phyloP scores from a whole-genome alignment of 495 filamentous ascomycete species.

The Lasiosphaeriaceae sp. region DNA sequence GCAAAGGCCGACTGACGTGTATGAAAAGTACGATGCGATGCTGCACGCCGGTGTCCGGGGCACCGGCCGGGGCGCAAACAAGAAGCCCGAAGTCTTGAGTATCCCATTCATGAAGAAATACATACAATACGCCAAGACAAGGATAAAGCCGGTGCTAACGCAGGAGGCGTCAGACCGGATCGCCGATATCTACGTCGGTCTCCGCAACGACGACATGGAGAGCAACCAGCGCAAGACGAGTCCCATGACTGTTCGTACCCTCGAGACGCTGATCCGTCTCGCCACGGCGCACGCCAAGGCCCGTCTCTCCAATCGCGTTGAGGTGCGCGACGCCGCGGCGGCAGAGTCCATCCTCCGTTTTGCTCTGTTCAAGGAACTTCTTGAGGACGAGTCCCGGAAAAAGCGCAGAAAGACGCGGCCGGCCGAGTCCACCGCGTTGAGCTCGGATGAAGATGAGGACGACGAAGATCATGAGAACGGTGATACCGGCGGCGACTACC shows the following conservation, averaged over 20 bases:
- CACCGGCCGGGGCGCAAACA: constrained; percentile 64
- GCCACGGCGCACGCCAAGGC: constrained; percentile 95
- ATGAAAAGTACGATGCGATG: constrained; percentile 95
- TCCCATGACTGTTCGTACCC: constrained; percentile 93
- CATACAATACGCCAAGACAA: constrained; percentile 93
- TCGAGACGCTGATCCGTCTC: constrained; percentile 96
- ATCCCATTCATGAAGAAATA: constrained; percentile 99
- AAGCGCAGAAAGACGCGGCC: constrained; percentile 55
- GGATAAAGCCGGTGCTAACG: constrained; percentile 87
- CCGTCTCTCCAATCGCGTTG: constrained; percentile 85
- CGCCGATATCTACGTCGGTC: constrained; percentile 83
- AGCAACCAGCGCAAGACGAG: constrained; percentile 90
- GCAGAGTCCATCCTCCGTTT: constrained; percentile 91
- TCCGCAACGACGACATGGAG: constrained; percentile 94
- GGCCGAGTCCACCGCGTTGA: constrained; percentile 31
- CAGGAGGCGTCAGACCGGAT: constrained; percentile 92
- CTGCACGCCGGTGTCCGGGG: constrained; percentile 87
- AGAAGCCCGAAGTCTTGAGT: constrained; percentile 85
- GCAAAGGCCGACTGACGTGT: constrained; percentile 75
- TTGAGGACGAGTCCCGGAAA: constrained; percentile 82
- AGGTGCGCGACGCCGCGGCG: constrained; percentile 81
- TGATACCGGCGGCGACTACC: constrained; percentile 28
- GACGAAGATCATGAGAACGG: constrained; percentile 25
- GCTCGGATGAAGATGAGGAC: constrained; percentile 30
- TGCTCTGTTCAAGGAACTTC: constrained; percentile 95